Evolutionary conservation across 192 early-diverging fungal species (phyloP).

Genomic region (Coemansia sp.): DNA sequence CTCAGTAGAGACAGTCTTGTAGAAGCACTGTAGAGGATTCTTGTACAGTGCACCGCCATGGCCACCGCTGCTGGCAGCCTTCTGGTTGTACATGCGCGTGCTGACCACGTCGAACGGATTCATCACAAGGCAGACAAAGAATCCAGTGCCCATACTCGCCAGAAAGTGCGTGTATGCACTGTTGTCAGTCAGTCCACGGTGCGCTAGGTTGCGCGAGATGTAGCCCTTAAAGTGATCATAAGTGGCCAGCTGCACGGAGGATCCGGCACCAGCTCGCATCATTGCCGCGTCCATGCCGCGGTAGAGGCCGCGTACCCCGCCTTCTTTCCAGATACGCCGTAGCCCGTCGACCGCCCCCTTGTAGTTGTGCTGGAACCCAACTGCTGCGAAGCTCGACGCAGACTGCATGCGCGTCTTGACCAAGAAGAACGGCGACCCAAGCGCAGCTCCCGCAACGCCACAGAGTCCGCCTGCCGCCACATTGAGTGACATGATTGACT

Average conservation of each 20-base stretch:
- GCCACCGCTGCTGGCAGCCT: slow-evolving; percentile 54
- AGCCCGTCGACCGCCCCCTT: slow-evolving; percentile 66
- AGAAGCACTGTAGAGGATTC: slow-evolving; percentile 78
- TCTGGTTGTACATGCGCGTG: slow-evolving; percentile 94
- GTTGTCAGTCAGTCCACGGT: slow-evolving; percentile 56
- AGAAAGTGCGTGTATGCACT: slow-evolving; percentile 69
- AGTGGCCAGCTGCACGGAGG: slow-evolving; percentile 83
- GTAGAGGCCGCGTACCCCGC: slow-evolving; percentile 80
- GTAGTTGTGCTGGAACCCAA: slow-evolving; percentile 88
- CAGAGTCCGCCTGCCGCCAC: slow-evolving; percentile 72
- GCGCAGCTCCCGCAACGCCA: slow-evolving; percentile 76
- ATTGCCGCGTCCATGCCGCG: slow-evolving; percentile 87
- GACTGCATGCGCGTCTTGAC: slow-evolving; percentile 89
- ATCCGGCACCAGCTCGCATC: slow-evolving; percentile 84
- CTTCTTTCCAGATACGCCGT: slow-evolving; percentile 61
- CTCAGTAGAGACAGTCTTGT: slow-evolving; percentile 81
- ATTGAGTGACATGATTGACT: slow-evolving; percentile 56
- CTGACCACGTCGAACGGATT: slow-evolving; percentile 97
- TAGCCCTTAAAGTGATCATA: slow-evolving; percentile 81
- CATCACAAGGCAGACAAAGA: slow-evolving; percentile 88
- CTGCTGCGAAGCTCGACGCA: slow-evolving; percentile 64
- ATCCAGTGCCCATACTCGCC: slow-evolving; percentile 75
- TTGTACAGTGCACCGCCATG: slow-evolving; percentile 76
- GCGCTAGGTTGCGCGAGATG: slow-evolving; percentile 57
- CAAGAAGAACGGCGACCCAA: slow-evolving; percentile 86